Percentiles rank a stretch among this genome's conserved stretches.
Conservation (phyloP, 345 rosid genomes). For the Sapria himalayana region DNA sequence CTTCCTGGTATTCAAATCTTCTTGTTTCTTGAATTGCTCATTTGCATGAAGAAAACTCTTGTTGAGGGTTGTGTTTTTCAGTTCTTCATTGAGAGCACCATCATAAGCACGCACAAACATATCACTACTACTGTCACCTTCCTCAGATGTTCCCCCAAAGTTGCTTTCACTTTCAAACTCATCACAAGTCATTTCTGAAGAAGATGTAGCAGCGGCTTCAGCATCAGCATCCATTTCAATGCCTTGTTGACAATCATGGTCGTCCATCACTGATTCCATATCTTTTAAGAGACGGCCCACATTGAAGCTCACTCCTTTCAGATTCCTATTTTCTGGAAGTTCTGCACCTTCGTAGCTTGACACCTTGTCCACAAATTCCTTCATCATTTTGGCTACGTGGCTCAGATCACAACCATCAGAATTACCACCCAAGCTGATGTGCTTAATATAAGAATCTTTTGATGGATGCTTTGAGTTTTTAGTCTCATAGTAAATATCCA, state of each 20-base stretch:
- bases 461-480: conserved; percentile 27
- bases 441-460: conserved; percentile 23
- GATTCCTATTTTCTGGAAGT: conserved; percentile 43
- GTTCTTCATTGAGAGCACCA: conserved; percentile 41
- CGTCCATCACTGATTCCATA: conserved; percentile 42
- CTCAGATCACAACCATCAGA: conserved; percentile 39
- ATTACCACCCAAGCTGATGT: conserved; percentile 24
- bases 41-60: conserved; percentile 48
- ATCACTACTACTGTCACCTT: conserved; percentile 29
- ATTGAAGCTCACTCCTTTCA: conserved; percentile 45
- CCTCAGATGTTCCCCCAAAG: conserved; percentile 17
- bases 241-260: too few species aligned
- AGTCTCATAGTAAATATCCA: conserved; percentile 43
- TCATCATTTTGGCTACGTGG: conserved; percentile 48
- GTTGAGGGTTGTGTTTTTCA: conserved; percentile 39
- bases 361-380: conserved; percentile 49
- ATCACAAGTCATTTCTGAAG: conserved; percentile 67
- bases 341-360: conserved; percentile 82
- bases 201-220: conserved; percentile 17
- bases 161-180: too few species aligned
- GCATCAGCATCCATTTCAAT: too few species aligned
- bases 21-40: conserved; percentile 31
- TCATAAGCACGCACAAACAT: conserved; percentile 41
- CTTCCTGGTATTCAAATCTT: conserved; percentile 24
- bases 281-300: conserved; percentile 50